Evolutionary conservation across 306 rosid genomes (phyloP).

Genomic region (Mimosa pudica): DNA sequence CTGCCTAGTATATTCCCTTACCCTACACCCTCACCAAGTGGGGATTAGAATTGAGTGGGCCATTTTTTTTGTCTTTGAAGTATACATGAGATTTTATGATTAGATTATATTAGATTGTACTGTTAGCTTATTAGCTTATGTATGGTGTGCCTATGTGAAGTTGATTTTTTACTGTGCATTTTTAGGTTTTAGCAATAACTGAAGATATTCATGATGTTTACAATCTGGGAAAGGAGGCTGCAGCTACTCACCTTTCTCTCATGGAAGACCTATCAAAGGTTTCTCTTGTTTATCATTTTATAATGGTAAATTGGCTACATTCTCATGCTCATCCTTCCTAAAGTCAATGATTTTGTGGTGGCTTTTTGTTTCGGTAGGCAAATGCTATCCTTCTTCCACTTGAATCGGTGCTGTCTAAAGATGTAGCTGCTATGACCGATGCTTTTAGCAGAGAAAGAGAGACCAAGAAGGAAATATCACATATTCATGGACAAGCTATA

Average conservation of each 20-base stretch:
- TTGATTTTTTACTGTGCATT: background rate
- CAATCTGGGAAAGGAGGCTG: slow-evolving; percentile 91
- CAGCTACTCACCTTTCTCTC: slow-evolving; percentile 71
- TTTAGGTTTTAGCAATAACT: slow-evolving; percentile 85
- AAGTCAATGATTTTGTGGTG: slow-evolving; percentile 37
- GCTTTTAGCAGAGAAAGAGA: slow-evolving; percentile 77
- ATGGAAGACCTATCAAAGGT: slow-evolving; percentile 90
- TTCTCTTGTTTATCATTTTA: slow-evolving; percentile 34
- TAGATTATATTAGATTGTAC: no score
- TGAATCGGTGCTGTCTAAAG: slow-evolving; percentile 87
- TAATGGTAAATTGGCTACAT: slow-evolving; percentile 18
- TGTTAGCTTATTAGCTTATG: no score
- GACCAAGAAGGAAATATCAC: slow-evolving; percentile 77
- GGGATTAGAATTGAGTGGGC: no score
- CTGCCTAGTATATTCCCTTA: no score
- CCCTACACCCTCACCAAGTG: no score
- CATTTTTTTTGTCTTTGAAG: no score
- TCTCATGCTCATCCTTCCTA: slow-evolving; percentile 27
- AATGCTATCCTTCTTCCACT: slow-evolving; percentile 88
- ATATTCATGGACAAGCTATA: slow-evolving; percentile 95
- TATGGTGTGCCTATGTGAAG: background rate
- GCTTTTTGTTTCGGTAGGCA: slow-evolving; percentile 56
- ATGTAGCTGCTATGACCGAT: slow-evolving; percentile 87
- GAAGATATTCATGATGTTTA: slow-evolving; percentile 92
- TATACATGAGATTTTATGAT: no score